A percentile compares a stretch with the other conserved stretches of the same genome.
phyloP scores from a whole-genome alignment of 257 asterid species.

The Forsythia suspensa region DNA sequence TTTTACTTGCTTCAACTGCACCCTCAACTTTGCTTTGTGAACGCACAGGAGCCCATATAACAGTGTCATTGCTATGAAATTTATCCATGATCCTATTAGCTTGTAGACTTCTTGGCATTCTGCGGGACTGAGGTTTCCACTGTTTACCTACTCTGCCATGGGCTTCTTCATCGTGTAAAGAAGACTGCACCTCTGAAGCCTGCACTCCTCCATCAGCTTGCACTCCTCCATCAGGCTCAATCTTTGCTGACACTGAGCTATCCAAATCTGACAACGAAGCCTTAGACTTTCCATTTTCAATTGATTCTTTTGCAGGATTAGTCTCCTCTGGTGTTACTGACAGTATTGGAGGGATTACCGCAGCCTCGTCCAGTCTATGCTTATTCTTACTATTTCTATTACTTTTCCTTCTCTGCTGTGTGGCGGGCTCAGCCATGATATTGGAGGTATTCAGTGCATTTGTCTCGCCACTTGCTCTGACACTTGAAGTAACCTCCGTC shows the following conservation, averaged over 20 bases:
- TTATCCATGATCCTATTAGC: constrained; percentile 56
- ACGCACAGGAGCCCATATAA: constrained; percentile 93
- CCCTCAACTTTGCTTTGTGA: constrained; percentile 60
- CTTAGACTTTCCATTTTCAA: constrained; percentile 41
- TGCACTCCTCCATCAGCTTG: constrained; percentile 41
- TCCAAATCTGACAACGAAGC: constrained; percentile 39
- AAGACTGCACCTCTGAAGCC: constrained; percentile 39
- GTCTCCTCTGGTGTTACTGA: constrained; percentile 28
- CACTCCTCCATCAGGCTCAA: constrained; percentile 36
- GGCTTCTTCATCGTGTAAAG: constrained; percentile 49
- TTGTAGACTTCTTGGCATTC: constrained; percentile 59
- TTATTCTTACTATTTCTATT: constrained; percentile 55
- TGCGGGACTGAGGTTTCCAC: constrained; percentile 67
- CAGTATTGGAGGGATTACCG: constrained; percentile 32
- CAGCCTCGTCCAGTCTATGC: constrained; percentile 52
- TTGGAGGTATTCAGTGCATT: constrained; percentile 32
- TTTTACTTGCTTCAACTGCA: constrained; percentile 48
- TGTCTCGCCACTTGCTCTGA: constrained; percentile 34
- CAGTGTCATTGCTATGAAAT: constrained; percentile 59
- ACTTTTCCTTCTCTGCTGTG: constrained; percentile 58
- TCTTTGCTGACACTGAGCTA: constrained; percentile 33
- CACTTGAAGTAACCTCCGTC: constrained; percentile 37
- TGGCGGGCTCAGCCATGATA: constrained; percentile 40
- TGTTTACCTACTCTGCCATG: constrained; percentile 52
- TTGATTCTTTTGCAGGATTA: constrained; percentile 31